Evolutionary conservation across 306 rosid species (phyloP).

Genomic region (Trifolium fragiferum): DNA sequence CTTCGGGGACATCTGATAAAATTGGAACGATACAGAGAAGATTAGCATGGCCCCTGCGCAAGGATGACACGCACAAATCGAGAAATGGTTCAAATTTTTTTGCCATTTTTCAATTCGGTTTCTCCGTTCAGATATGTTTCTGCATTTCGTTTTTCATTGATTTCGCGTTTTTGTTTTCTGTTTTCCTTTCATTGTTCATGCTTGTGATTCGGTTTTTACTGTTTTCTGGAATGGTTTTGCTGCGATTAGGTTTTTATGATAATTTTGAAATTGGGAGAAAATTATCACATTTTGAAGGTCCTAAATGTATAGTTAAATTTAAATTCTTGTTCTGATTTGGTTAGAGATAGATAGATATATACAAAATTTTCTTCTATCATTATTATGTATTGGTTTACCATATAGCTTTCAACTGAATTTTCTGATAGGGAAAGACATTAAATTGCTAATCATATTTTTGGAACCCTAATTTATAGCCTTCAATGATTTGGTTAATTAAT

Average conservation of each 20-base stretch:
- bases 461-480: neutral
- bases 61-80: neutral
- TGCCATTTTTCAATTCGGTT: no score
- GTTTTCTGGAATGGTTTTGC: neutral
- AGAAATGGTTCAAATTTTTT: neutral
- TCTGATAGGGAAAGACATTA: no score
- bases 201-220: no score
- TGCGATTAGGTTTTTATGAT: neutral
- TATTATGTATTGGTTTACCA: no score
- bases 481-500: no score
- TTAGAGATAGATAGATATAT: no score
- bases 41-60: neutral
- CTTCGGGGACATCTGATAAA: neutral
- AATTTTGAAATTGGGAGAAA: neutral
- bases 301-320: no score
- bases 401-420: no score
- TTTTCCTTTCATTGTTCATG: neutral
- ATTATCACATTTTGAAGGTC: no score
- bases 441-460: neutral
- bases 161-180: no score
- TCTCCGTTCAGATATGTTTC: neutral
- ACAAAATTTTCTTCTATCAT: no score
- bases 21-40: neutral
- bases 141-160: neutral
- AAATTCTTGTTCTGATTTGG: no score